Conservation (phyloP, 2,329 filamentous ascomycete genomes). For the Lasiodiplodia theobromae region DNA sequence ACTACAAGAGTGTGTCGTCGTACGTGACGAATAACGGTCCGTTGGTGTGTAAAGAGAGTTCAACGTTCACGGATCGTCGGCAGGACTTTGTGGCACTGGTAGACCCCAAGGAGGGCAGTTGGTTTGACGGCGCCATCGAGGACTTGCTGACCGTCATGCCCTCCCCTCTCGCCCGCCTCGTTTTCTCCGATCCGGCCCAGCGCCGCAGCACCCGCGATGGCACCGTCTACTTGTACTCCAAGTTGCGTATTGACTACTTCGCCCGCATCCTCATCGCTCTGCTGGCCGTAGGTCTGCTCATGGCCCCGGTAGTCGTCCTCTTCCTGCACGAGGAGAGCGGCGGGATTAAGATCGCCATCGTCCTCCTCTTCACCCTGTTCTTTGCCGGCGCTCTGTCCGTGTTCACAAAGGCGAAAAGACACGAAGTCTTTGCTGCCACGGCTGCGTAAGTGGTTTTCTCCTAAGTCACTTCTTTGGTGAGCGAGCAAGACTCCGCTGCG, state of each 20-base stretch:
- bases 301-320: conserved; percentile 35
- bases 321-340: conserved; percentile 31
- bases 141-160: conserved; percentile 8
- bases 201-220: conserved; percentile 32
- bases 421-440: conserved; percentile 37
- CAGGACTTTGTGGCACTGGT: conserved; percentile 33
- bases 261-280: conserved; percentile 35
- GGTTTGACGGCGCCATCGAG: conserved; percentile 31
- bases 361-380: conserved; percentile 34
- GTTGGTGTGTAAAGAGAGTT: conserved; percentile 25
- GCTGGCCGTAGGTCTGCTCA: conserved; percentile 35
- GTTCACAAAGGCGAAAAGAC: conserved; percentile 34
- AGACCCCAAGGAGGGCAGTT: conserved; percentile 30
- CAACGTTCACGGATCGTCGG: conserved; percentile 14
- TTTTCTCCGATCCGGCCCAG: conserved; percentile 32
- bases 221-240: conserved; percentile 32
- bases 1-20: conserved; percentile 31
- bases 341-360: conserved; percentile 32
- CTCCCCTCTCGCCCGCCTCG: conserved; percentile 1
- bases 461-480: background rate
- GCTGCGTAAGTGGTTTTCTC: conserved; percentile 35
- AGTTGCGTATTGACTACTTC: conserved; percentile 33
- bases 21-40: conserved; percentile 32
- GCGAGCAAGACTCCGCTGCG: background rate
- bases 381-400: conserved; percentile 35